These are phyloP conservation scores for Aspergillus carbonarius DNA, from an alignment of 2,329 filamentous ascomycete species.

Conservation along the genomic window DNA sequence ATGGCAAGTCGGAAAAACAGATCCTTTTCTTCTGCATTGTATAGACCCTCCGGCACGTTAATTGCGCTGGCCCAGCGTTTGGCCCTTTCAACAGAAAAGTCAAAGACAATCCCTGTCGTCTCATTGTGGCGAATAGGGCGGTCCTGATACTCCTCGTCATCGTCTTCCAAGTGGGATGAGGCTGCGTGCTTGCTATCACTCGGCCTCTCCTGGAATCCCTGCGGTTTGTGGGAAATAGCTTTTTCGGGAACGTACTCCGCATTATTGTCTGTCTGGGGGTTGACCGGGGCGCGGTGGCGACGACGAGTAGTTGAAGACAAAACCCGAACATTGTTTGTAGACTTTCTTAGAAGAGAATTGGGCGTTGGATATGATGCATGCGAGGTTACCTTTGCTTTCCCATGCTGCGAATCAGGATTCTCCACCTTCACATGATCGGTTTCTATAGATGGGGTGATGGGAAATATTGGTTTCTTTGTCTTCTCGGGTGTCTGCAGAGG, in stretches of 20 bases:
- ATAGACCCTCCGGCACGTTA: conserved; percentile 46
- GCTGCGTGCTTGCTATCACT: not conserved
- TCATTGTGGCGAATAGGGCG: conserved; percentile 15
- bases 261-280: not conserved
- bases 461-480: not conserved
- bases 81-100: conserved; percentile 33
- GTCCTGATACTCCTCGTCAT: not conserved
- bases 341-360: not conserved
- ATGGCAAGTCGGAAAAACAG: conserved; percentile 55
- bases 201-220: not conserved
- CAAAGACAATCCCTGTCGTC: conserved; percentile 25
- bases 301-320: not conserved
- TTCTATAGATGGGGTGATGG: not conserved
- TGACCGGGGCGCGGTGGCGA: not conserved
- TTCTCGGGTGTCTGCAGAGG: conserved; percentile 9
- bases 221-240: not conserved
- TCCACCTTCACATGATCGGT: not conserved
- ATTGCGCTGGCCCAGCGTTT: conserved; percentile 37
- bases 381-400: not conserved
- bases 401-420: not conserved
- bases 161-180: not conserved
- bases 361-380: not conserved
- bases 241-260: not conserved
- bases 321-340: not conserved
- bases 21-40: conserved; percentile 53